A percentile compares a stretch with the other conserved stretches of the same genome.
Conservation (phyloP, 371 early-diverging fungal species). For the Mucor saturninus region DNA sequence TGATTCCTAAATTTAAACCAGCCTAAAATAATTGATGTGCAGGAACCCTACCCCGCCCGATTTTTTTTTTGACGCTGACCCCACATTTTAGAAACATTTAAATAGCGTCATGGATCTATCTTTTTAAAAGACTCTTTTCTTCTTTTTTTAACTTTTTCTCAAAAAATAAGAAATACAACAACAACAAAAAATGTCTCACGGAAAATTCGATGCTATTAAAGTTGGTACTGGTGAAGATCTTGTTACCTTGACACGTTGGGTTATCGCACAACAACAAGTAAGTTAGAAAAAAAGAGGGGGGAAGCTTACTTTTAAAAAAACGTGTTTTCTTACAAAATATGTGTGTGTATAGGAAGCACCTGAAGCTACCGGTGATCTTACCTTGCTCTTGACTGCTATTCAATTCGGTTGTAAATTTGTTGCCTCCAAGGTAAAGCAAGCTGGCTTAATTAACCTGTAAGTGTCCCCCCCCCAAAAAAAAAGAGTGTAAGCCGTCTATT, state of each 20-base stretch:
- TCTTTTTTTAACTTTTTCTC: constrained; percentile 12
- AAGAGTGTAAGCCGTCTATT: background rate
- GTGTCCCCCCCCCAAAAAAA: constrained; percentile 23
- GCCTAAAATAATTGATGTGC: background rate
- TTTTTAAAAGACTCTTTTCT: background rate
- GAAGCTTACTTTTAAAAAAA: no score
- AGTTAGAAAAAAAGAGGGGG: background rate
- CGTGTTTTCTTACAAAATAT: background rate
- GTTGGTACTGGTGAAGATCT: constrained; percentile 79
- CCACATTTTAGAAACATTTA: constrained; percentile 20
- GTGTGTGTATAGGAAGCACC: constrained; percentile 49
- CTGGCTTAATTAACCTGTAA: constrained; percentile 94
- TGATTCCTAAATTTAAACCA: no score
- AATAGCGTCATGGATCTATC: constrained; percentile 3
- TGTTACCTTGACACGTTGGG: constrained; percentile 92
- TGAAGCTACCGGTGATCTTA: constrained; percentile 95
- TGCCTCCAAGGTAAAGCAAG: constrained; percentile 94
- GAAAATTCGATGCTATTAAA: constrained; percentile 50
- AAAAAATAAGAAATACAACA: background rate
- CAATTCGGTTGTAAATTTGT: constrained; percentile 98
- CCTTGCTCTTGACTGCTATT: constrained; percentile 87
- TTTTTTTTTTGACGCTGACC: constrained; percentile 6
- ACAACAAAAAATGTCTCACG: constrained; percentile 11
- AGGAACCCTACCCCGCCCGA: constrained; percentile 24
- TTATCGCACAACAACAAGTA: constrained; percentile 88